Base-by-base conservation (phyloP, 2,329 filamentous ascomycete species). In the Talaromyces atroroseus region DNA sequence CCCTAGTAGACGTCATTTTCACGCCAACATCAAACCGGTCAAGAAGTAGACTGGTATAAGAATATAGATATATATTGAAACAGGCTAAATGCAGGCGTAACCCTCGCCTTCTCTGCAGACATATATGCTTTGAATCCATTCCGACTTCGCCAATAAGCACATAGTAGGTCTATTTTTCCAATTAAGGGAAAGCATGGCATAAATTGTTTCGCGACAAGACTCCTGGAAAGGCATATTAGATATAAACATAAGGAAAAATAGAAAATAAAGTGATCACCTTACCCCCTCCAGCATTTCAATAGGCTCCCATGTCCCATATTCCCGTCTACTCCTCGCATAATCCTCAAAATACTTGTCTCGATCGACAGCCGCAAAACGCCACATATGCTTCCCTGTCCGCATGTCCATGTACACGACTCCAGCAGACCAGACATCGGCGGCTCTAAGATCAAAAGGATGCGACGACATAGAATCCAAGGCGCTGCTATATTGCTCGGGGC, bases 351-450 rank as follows among this genome's bases (percentile, higher is more conserved):
- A 94, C 67, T 94, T 89, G 65, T 95, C 90, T 58, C 95, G 89
- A 54, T 91, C 89, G 72, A 87, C 90, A 73, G 90, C 90, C 2
- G 90, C 90, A 21, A 92, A 83, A 49, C 89, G 86, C 90, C 90
- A 95, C n/a, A 95, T 78, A 70, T 95, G 90, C 51, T 89, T 82
- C 8, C 90, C 90, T 5, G 89, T 95, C 58, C 90, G 82, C 90
- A 95, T 95, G 21, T 90, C 90, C 90, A 95, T 94, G 75, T 95
- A 95, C 56, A 95, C 95, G 54, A 95, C 89, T 68, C 90, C 90
- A 60, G 89, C 94, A 42, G 90, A 90, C 90, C 90, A 95, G n/a
- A 95, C 88, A 64, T 95, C 90, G 47, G 95, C 90, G 29, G 90
- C 89, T 55, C 90, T 82, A 36, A 90, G 90, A 66, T 95, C 90